A percentile compares a stretch with the other conserved stretches of the same genome.
Conservation (phyloP, 2,329 filamentous ascomycete species). For the Talaromyces sp. region DNA sequence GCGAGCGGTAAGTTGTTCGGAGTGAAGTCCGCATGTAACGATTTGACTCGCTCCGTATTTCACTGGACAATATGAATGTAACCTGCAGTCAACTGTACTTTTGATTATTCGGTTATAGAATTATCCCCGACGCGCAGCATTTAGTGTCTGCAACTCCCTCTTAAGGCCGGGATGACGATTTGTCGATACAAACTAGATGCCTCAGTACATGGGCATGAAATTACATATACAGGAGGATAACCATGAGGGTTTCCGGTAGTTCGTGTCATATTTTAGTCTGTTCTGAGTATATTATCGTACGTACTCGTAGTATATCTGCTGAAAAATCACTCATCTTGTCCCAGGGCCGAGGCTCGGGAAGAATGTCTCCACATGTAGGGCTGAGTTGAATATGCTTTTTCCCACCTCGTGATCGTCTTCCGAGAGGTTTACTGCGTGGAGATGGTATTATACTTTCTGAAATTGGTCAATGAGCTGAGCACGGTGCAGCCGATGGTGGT, state of each 20-base stretch:
- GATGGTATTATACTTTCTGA: background rate
- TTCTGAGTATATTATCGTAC: too few species aligned
- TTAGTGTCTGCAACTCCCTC: background rate
- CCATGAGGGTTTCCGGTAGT: background rate
- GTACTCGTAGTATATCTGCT: background rate
- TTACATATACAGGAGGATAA: background rate
- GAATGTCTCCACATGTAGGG: constrained; percentile 5
- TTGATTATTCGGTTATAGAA: background rate
- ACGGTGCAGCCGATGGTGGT: background rate
- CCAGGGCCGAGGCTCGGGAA: background rate
- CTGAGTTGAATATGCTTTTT: background rate
- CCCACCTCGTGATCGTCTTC: background rate
- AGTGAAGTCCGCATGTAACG: background rate
- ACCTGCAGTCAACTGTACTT: background rate
- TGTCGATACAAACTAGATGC: background rate
- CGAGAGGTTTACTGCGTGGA: background rate
- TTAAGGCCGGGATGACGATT: background rate
- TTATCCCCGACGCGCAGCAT: background rate
- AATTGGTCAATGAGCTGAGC: background rate
- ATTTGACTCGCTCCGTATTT: background rate
- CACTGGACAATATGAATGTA: background rate
- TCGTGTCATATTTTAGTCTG: background rate
- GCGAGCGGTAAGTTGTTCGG: constrained; percentile 1
- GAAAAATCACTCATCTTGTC: background rate
- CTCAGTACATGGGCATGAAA: background rate